Evolutionary conservation across 768 basidiomycete species (phyloP).

Genomic region (Podaxis mareebaensis): DNA sequence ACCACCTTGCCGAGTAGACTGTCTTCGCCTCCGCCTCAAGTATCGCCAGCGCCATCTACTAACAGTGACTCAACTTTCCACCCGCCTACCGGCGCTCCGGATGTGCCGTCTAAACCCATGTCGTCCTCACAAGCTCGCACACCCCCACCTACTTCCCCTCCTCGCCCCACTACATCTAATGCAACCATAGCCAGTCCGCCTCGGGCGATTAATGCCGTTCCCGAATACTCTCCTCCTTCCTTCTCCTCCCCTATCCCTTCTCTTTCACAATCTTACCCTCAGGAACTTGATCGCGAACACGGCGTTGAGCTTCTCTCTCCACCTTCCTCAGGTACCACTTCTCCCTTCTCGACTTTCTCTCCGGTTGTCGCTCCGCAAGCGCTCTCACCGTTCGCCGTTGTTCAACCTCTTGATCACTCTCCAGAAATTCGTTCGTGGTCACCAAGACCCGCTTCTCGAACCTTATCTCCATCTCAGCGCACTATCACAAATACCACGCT

Average conservation of each 20-base stretch:
- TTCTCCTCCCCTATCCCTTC: slow-evolving; percentile 32
- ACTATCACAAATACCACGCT: slow-evolving; percentile 1
- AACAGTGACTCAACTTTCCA: slow-evolving; percentile 9
- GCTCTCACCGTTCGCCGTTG: slow-evolving; percentile 11
- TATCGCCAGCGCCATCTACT: slow-evolving; percentile 19
- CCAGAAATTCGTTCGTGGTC: slow-evolving; percentile 3
- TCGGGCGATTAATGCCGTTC: neutral
- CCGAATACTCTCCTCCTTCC: slow-evolving; percentile 13
- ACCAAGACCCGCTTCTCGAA: neutral
- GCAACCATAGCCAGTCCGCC: slow-evolving; percentile 13
- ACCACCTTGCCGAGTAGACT: slow-evolving; percentile 23
- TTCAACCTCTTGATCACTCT: slow-evolving; percentile 11
- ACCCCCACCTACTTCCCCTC: slow-evolving; percentile 18
- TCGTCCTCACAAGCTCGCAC: slow-evolving; percentile 15
- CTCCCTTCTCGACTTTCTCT: slow-evolving; percentile 18
- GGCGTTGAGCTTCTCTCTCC: slow-evolving; percentile 45
- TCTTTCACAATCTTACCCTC: slow-evolving; percentile 44
- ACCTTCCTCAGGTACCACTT: slow-evolving; percentile 23
- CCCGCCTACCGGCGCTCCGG: neutral
- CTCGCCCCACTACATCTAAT: slow-evolving; percentile 6
- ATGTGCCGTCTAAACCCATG: slow-evolving; percentile 9
- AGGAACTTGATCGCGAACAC: slow-evolving; percentile 43
- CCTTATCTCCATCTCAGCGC: slow-evolving; percentile 7
- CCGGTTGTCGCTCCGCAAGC: slow-evolving; percentile 14
- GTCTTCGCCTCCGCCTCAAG: slow-evolving; percentile 25